A percentile compares a stretch with the other conserved stretches of the same genome.
phyloP scores from a whole-genome alignment of 176 grass and related monocot genomes.

The Melocanna baccifera region DNA sequence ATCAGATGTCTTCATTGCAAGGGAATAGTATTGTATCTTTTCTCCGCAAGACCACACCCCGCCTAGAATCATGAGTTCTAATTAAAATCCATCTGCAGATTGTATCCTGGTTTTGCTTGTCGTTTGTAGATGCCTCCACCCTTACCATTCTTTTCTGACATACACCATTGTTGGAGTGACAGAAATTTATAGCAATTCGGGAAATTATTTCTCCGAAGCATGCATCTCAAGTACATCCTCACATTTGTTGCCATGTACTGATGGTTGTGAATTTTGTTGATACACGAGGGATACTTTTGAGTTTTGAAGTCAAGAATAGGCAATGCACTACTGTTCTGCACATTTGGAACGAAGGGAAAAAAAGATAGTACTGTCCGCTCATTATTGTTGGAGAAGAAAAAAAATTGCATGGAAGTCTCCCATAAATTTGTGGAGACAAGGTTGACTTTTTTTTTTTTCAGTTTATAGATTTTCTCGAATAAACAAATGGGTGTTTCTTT shows the following conservation, averaged over 20 bases:
- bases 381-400: background rate
- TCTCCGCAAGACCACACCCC: background rate
- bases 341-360: background rate
- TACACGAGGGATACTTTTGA: background rate
- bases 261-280: background rate
- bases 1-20: constrained; percentile 6
- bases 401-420: background rate
- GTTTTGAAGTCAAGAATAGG: background rate
- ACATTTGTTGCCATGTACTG: background rate
- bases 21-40: constrained; percentile 38
- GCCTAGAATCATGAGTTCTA: constrained; percentile 11
- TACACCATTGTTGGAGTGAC: constrained; percentile 30
- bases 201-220: constrained; percentile 25
- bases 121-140: constrained; percentile 35
- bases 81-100: constrained; percentile 1
- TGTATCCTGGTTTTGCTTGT: constrained; percentile 34
- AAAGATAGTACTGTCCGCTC: background rate
- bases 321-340: background rate
- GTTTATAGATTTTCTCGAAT: too few species aligned
- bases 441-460: too few species aligned
- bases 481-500: too few species aligned
- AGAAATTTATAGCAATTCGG: constrained; percentile 35
- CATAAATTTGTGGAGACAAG: background rate
- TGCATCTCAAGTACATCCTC: background rate
- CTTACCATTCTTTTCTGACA: constrained; percentile 48